Evolutionary conservation across 2,329 filamentous ascomycete genomes (phyloP), one percentile per base, ranked within the genome.

Genomic region (Harringtonia lauricola): DNA sequence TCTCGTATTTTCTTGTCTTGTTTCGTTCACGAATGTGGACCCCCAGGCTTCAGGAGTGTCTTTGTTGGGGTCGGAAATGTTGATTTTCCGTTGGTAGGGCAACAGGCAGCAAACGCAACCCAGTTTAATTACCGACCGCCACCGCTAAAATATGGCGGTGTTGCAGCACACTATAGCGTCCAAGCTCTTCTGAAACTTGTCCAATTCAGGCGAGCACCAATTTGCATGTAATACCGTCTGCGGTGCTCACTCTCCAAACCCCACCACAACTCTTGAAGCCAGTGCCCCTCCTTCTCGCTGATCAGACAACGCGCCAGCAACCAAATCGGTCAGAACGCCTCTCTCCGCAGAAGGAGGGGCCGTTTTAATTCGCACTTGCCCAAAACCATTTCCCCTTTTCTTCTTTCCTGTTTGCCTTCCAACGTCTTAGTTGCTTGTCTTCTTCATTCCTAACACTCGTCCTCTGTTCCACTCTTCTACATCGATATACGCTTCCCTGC

Each of bases 311-410:
- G 30, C 34, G 38, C 36, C 24, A 33, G 15, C 24, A 26, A 10
- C 24, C n/a, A 10, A 26, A 26, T 26, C 6, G 24, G 24, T 37
- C 30, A 15, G 22, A 26, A 30, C 35, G 43, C 22, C 37, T 37
- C 34, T 33, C 41, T 40, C 44, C 41, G 44, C 37, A 43, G 36
- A 50, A 50, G 42, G 45, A 44, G 42, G 45, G 45, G 45, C 41
- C 45, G 38, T 44, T 47, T 47, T 42, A 26, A 47, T 44, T 47
- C 29, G 45, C 45, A 47, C 47, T 45, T 44, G 41, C 24, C 24
- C 45, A 34, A 30, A 28, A 6, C 46, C 42, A 42, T 24, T 34
- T 29, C 36, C 36, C 41, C 42, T 28, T 39, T 42, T 45, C 30
- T n/a, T n/a, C 19, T 31, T 17, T 40, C 26, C 15, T 18, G 21